Evolutionary conservation across 371 early-diverging fungal species (phyloP).

Genomic region (Mortierella sp.): DNA sequence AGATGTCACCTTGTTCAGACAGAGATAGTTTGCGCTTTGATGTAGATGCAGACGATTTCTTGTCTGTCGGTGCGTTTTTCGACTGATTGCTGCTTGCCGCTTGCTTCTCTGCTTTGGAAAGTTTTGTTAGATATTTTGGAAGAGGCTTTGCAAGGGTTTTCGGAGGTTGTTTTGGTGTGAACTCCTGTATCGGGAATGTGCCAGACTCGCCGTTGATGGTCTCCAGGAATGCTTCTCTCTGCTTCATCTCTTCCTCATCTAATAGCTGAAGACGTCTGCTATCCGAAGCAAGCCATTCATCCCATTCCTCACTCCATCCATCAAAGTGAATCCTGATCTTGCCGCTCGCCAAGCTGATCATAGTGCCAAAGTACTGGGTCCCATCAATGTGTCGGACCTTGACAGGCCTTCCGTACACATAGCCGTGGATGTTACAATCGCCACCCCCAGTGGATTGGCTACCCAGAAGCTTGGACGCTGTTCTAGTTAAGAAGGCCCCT

Average conservation of each 20-base stretch:
- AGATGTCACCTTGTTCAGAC: too few relatives aligned
- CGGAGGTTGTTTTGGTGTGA: neutral
- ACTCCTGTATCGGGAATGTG: neutral
- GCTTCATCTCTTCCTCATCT: slow-evolving; percentile 16
- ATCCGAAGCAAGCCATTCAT: slow-evolving; percentile 72
- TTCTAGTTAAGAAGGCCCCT: slow-evolving; percentile 65
- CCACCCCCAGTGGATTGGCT: slow-evolving; percentile 23
- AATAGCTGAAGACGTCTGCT: slow-evolving; percentile 60
- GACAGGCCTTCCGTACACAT: slow-evolving; percentile 55
- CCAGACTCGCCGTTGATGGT: neutral
- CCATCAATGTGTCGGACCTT: slow-evolving; percentile 62
- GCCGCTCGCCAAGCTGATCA: slow-evolving; percentile 60
- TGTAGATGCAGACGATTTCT: too few relatives aligned
- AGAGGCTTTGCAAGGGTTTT: too few relatives aligned
- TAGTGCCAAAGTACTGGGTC: slow-evolving; percentile 61
- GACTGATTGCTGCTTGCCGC: too few relatives aligned
- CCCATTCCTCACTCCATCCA: slow-evolving; percentile 66
- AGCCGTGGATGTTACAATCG: slow-evolving; percentile 59
- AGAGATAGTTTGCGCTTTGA: too few relatives aligned
- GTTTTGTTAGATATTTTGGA: too few relatives aligned
- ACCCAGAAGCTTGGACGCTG: slow-evolving; percentile 59
- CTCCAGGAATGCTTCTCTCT: slow-evolving; percentile 4
- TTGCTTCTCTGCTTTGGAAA: too few relatives aligned
- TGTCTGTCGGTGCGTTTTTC: too few relatives aligned
- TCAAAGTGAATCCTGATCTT: slow-evolving; percentile 67